Conservation (phyloP, 2,329 filamentous ascomycete genomes). For the Fusarium sp. region DNA sequence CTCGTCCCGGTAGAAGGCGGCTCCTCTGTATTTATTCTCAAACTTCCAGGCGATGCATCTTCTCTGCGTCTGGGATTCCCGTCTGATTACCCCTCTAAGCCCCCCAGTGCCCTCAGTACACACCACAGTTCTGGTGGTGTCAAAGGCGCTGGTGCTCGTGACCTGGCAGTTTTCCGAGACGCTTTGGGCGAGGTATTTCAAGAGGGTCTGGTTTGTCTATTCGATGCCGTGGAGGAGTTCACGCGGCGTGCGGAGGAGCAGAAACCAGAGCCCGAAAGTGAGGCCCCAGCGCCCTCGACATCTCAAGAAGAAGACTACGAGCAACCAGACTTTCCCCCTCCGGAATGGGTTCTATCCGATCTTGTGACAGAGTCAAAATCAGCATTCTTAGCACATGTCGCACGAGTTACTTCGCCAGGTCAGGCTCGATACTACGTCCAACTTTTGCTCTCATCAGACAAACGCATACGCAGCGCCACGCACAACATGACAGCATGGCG, state of each 20-base stretch:
- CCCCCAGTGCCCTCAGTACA: slow-evolving; percentile 78
- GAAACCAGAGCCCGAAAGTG: slow-evolving; percentile 37
- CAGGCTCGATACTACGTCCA: slow-evolving; percentile 76
- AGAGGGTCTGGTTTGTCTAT: slow-evolving; percentile 83
- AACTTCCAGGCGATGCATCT: slow-evolving; percentile 68
- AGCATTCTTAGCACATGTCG: slow-evolving; percentile 82
- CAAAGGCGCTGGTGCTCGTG: slow-evolving; percentile 75
- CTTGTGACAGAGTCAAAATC: slow-evolving; percentile 83
- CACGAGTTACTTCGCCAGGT: slow-evolving; percentile 71
- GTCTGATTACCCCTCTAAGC: slow-evolving; percentile 74
- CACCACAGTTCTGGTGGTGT: slow-evolving; percentile 80
- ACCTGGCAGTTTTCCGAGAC: slow-evolving; percentile 73
- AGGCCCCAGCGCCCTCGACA: slow-evolving; percentile 32
- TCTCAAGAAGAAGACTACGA: slow-evolving; percentile 20
- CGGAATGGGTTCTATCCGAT: slow-evolving; percentile 76
- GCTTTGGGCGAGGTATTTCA: slow-evolving; percentile 74
- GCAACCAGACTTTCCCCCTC: slow-evolving; percentile 30
- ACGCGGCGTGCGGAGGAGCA: slow-evolving; percentile 53
- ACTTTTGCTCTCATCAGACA: slow-evolving; percentile 82
- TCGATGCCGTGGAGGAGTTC: slow-evolving; percentile 85
- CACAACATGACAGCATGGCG: slow-evolving; percentile 98
- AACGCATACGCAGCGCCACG: slow-evolving; percentile 83
- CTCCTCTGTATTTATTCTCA: slow-evolving; percentile 63
- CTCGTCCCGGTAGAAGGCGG: slow-evolving; percentile 54
- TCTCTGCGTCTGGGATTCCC: slow-evolving; percentile 75